These are phyloP conservation scores for Verbena officinalis DNA, from an alignment of 257 asterid species.

Conservation along the genomic window DNA sequence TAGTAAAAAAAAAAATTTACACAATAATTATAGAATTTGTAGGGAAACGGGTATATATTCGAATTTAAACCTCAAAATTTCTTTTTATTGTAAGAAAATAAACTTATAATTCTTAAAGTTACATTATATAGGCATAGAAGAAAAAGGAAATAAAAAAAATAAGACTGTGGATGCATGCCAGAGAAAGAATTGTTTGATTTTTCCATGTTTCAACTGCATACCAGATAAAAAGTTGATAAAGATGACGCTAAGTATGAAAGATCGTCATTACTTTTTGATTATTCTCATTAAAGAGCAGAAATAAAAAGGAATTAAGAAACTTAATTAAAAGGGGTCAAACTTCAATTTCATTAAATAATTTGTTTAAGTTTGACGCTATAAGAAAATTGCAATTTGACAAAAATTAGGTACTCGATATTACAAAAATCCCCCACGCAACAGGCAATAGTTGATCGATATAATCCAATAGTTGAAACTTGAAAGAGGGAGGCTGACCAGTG, in stretches of 20 bases:
- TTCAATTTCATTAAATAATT: neutral
- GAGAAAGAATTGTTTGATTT: neutral
- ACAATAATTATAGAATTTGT: too few species aligned
- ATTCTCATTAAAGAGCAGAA: conserved; percentile 7
- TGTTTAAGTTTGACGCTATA: conserved; percentile 1
- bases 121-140: too few species aligned
- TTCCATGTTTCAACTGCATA: conserved; percentile 1
- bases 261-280: neutral
- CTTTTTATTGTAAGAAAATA: too few species aligned
- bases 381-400: conserved; percentile 21
- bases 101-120: too few species aligned
- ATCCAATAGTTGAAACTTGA: too few species aligned
- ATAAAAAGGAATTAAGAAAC: too few species aligned
- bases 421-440: conserved; percentile 25
- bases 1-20: too few species aligned
- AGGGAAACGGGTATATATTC: too few species aligned
- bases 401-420: conserved; percentile 25
- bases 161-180: neutral
- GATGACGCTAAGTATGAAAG: conserved; percentile 12
- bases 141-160: too few species aligned
- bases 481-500: too few species aligned
- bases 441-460: neutral
- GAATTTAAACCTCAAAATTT: too few species aligned
- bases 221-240: conserved; percentile 9
- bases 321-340: conserved; percentile 22